Conservation (phyloP, 2,329 filamentous ascomycete species). For the Elsinoe necatrix region DNA sequence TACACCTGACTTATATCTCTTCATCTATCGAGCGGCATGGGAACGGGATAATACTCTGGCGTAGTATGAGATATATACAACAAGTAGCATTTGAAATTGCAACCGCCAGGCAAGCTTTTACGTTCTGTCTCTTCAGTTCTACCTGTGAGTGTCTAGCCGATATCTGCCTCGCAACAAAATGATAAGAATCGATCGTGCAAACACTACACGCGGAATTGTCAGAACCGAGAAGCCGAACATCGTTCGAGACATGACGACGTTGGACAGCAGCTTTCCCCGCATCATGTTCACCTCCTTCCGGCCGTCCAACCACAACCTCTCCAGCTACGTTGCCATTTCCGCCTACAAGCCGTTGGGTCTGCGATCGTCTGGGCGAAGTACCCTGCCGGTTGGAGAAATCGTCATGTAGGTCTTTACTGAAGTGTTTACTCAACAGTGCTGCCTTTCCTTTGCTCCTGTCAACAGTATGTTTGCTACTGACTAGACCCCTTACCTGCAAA, state of each 20-base stretch:
- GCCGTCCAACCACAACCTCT: not conserved
- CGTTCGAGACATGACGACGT: not conserved
- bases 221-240: too few relatives aligned
- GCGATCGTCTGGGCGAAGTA: not conserved
- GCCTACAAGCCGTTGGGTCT: not conserved
- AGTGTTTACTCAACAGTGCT: not conserved
- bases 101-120: not conserved
- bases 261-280: not conserved
- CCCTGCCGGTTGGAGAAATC: not conserved
- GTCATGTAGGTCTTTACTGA: not conserved
- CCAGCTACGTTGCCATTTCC: not conserved
- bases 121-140: not conserved
- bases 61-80: constrained; percentile 2
- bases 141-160: too few relatives aligned
- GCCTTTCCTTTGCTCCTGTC: not conserved
- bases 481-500: not conserved
- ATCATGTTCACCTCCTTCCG: not conserved
- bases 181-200: too few relatives aligned
- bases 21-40: constrained; percentile 1
- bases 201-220: too few relatives aligned
- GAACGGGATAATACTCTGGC: constrained; percentile 9
- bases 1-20: not conserved
- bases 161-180: too few relatives aligned
- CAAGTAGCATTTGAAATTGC: constrained; percentile 11
- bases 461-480: not conserved